These are phyloP conservation scores for Xylaria digitata DNA, from an alignment of 2,329 filamentous ascomycete genomes.

Conservation along the genomic window DNA sequence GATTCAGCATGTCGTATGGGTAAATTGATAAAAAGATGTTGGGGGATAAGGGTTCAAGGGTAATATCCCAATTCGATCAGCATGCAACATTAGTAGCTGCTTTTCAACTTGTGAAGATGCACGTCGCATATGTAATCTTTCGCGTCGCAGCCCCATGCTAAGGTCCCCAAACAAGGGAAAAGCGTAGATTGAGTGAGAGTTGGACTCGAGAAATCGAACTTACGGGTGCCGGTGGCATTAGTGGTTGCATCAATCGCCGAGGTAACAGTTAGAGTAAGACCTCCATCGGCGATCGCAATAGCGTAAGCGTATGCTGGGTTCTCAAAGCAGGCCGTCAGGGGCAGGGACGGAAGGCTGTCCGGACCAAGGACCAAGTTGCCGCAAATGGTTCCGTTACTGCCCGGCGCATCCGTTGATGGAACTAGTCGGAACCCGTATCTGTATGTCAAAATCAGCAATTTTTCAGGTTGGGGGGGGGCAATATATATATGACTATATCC, in stretches of 20 bases:
- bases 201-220: constrained; percentile 17
- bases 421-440: constrained; percentile 34
- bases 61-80: background rate
- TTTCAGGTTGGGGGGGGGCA: background rate
- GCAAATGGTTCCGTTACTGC: constrained; percentile 29
- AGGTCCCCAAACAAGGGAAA: background rate
- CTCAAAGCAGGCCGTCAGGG: constrained; percentile 24
- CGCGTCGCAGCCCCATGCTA: background rate
- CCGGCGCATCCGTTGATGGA: constrained; percentile 29
- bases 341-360: constrained; percentile 30
- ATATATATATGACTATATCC: background rate
- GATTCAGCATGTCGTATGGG: background rate
- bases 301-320: constrained; percentile 22
- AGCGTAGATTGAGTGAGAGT: background rate
- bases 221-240: constrained; percentile 33
- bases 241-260: constrained; percentile 29
- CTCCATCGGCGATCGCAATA: constrained; percentile 28
- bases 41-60: background rate
- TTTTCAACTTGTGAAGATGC: background rate
- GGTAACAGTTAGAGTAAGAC: constrained; percentile 30
- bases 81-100: background rate
- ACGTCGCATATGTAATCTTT: background rate
- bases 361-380: constrained; percentile 30
- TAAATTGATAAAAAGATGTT: background rate
- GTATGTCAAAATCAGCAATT: constrained; percentile 5